Evolutionary conservation across 2,329 filamentous ascomycete genomes (phyloP), one percentile per base, ranked within the genome.

Genomic region (Diaporthe amygdali): DNA sequence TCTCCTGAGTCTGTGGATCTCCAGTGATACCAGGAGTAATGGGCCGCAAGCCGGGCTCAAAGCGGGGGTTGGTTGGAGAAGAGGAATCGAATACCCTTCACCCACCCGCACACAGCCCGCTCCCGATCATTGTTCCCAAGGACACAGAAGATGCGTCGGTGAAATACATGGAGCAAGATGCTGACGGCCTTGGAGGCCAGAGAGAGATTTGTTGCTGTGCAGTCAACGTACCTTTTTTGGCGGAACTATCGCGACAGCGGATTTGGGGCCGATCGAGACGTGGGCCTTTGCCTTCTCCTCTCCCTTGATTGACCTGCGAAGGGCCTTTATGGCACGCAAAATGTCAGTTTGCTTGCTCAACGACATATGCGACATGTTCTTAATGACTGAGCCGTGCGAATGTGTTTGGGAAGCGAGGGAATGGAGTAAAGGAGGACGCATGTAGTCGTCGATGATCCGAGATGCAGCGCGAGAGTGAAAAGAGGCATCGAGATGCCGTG

Each of bases 281-380:
- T 94, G 92, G 75, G 90, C 88, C 64, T 66, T 67, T 75, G 90
- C 90, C 80, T 89, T 91, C 87, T 95, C 97, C 76, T 97, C 94
- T 82, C 93, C 92, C 85, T 97, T 97, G 84, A 97, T 93, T 74
- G 94, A 97, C 84, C 94, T 90, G 81, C 95, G 90, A 83, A 97
- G 89, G 81, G 92, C 92, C 92, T 94, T 84, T 59, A 86, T 75
- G 49, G 82, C 77, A 78, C 82, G 82, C 81, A 84, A 84, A 49
- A 78, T 72, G 80, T 87, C 80, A 87, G 85, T 76, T 71, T 61
- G 71, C 32, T 27, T 72, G 59, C 25, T 64, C 64, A 34, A 51
- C 63, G 71, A 71, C 70, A 70, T 56, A 22, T 46, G 47, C 51
- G 39, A 22, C 20, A 39, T 46, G 22, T 49, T 52, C n/a, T 22